Base-by-base conservation (phyloP, 129 eudicot genomes). In the Logfia minima region DNA sequence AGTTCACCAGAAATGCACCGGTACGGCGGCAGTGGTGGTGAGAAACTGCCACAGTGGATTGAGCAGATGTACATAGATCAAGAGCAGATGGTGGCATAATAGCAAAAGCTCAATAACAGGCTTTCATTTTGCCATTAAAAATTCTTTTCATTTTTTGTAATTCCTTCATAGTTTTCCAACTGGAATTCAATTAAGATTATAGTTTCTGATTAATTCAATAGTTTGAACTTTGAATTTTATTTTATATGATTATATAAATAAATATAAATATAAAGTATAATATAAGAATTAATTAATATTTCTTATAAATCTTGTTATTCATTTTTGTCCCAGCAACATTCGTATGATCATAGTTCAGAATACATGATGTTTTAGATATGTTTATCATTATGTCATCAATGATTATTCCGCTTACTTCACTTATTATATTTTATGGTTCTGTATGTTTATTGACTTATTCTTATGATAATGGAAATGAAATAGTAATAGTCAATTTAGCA, bases 1-100 rank as follows among this genome's bases (percentile, higher is more conserved):
- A 59, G 82, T 26, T 80, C 85, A 8, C 83, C 68, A 17, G 78
- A 70, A 35, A 72, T 79, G 73, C 77, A 77, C 71, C 76, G 71
- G 0, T 75, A 81, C 75, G 55, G 81, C 22, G 82, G 80, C 29
- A 68, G 71, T 19, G 76, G 35, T 28, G 64, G 66, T 2, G 91
- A 83, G 5, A 78, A 56, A 75, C 71, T 82, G 77, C 91, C 93
- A 1, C 87, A 86, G 1, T 92, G 98, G 98, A 81, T 83, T 45
- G 96, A 92, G 80, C 93, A 92, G 79, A 67, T 92, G 92, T 90
- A 92, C 75, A 88, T 85, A 84, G 96, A 90, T 60, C 98, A 90
- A 78, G 98, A 92, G 77, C 98, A 90, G 89, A 80, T 92, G 82
- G 92, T 90, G 86, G 93, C 91, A 62, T 88, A 72, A 85, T 77